Evolutionary conservation across 805 yeast genomes (phyloP).

Genomic region (Myxozyma melibiosi): DNA sequence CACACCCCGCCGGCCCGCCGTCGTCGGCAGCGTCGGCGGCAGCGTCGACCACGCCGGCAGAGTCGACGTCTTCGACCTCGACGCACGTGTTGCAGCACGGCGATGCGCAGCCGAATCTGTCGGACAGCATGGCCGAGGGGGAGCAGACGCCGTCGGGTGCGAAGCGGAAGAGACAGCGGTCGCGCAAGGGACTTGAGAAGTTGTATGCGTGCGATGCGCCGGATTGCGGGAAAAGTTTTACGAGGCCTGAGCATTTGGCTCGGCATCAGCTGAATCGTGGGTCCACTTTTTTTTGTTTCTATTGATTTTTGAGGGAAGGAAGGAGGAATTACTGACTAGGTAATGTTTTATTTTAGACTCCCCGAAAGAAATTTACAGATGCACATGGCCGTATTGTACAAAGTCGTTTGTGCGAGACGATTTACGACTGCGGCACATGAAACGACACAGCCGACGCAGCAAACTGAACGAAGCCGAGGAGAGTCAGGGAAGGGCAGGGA

Average conservation of each 20-base stretch:
- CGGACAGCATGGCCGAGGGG: constrained; percentile 4
- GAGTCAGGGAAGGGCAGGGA: background rate
- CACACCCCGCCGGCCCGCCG: background rate
- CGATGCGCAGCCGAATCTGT: too few relatives aligned
- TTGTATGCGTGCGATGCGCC: constrained; percentile 37
- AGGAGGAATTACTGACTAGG: background rate
- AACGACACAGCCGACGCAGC: constrained; percentile 38
- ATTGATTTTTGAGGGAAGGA: background rate
- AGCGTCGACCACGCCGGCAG: background rate
- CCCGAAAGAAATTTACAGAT: constrained; percentile 42
- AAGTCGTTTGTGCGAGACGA: constrained; percentile 45
- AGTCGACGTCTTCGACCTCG: background rate
- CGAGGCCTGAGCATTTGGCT: constrained; percentile 36
- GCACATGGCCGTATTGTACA: constrained; percentile 41
- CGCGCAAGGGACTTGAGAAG: constrained; percentile 39
- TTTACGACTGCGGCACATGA: constrained; percentile 39
- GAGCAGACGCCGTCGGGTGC: background rate
- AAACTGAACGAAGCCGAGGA: background rate
- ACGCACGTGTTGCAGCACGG: background rate
- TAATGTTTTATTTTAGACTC: constrained; percentile 22
- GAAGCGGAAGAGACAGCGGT: constrained; percentile 19
- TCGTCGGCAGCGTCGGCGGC: constrained; percentile 5
- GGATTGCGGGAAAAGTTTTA: constrained; percentile 36
- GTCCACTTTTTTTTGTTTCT: background rate
- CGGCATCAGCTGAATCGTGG: constrained; percentile 38